Evolutionary conservation across 345 rosid genomes (phyloP), one percentile per base, ranked within the genome.

Genomic region (Viola odorata): DNA sequence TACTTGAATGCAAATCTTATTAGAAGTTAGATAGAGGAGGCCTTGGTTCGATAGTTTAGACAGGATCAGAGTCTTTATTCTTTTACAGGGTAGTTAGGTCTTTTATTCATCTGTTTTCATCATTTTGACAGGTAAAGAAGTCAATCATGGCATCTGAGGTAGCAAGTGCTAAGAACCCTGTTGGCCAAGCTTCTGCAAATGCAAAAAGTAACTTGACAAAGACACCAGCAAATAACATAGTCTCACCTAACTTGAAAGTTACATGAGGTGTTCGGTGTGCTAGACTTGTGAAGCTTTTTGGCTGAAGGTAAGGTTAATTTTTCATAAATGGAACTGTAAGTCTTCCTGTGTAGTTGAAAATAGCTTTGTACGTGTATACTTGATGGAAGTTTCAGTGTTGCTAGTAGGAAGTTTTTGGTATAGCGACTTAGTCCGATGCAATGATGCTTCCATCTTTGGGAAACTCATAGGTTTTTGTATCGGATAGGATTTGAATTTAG

Each of bases 41-140:
- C 12, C 12, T 14, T 45, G 2, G 17, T 50, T 50, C 48, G n/a
- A 37, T 47, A 41, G 44, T 12, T 10, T 4, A 5, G 5, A 32
- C 37, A 14, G 45, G 10, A 48, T 16, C 15, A n/a, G 38, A 14
- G 7, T 5, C 42, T 36, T 10, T 17, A 12, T 17, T 61, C 61
- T 61, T 49, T 14, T 16, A 15, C 11, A 17, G 8, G 32, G 10
- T 64, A 62, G 12, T 36, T 7, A 65, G 14, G 53, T 65, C 62
- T 37, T 1, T 8, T 3, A 0, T 7, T 0, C 12, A 42, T 17
- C 44, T 36, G 5, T 9, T 45, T 39, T 64, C 42, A 45, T 64
- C 41, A 3, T 11, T 49, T 49, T 55, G 61, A 63, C 82, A 91
- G 98, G 75, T 91, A 75, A 89, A 85, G 83, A 89, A 75, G 79